A percentile compares a stretch with the other conserved stretches of the same genome.
phyloP scores from a whole-genome alignment of 495 filamentous ascomycete species.

The Annulohypoxylon nitens region DNA sequence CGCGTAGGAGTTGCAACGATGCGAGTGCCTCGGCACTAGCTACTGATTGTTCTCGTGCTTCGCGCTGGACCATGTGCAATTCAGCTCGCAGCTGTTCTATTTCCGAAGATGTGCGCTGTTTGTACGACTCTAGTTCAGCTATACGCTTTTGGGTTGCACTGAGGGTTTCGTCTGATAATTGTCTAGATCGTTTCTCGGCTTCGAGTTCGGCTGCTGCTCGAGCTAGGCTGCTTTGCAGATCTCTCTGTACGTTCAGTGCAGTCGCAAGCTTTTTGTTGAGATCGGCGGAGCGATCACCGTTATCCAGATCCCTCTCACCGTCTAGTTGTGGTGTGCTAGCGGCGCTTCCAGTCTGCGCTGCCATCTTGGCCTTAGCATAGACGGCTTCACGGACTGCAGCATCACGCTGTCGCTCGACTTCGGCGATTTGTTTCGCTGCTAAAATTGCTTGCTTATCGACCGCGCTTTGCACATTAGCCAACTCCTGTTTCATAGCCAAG shows the following conservation, averaged over 20 bases:
- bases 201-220: slow-evolving; percentile 76
- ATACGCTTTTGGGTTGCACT: slow-evolving; percentile 85
- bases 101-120: slow-evolving; percentile 83
- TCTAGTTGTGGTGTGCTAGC: slow-evolving; percentile 79
- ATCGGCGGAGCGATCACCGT: slow-evolving; percentile 76
- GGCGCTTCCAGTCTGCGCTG: slow-evolving; percentile 78
- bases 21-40: slow-evolving; percentile 80
- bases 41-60: slow-evolving; percentile 82
- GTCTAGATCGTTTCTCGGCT: slow-evolving; percentile 81
- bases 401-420: slow-evolving; percentile 93
- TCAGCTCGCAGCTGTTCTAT: slow-evolving; percentile 87
- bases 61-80: slow-evolving; percentile 79
- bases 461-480: slow-evolving; percentile 85
- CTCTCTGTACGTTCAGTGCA: slow-evolving; percentile 80
- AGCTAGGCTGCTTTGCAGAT: slow-evolving; percentile 78
- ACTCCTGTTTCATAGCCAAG: slow-evolving; percentile 86
- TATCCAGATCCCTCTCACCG: slow-evolving; percentile 68
- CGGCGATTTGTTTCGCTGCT: slow-evolving; percentile 89
- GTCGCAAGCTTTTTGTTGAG: slow-evolving; percentile 84
- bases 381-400: slow-evolving; percentile 91
- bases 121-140: slow-evolving; percentile 81
- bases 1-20: slow-evolving; percentile 74
- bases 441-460: slow-evolving; percentile 86
- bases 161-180: slow-evolving; percentile 88
- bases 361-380: slow-evolving; percentile 93